Conservation (phyloP, 306 rosid species). For the Begonia masoniana region DNA sequence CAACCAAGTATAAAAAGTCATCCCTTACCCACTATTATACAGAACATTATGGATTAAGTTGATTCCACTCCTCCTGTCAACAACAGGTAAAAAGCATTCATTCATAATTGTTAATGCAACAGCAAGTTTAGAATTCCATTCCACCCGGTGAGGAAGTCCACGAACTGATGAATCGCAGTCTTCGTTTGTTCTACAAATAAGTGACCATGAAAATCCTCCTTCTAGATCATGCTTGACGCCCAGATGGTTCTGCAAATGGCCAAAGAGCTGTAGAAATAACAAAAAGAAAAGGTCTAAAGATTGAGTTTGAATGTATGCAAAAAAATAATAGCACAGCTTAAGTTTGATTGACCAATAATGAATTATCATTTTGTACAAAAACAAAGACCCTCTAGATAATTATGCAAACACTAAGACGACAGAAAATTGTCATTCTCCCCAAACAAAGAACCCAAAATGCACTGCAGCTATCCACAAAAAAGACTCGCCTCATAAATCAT, state of each 20-base stretch:
- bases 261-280: slow-evolving; percentile 56
- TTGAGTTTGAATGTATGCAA: no score
- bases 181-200: slow-evolving; percentile 60
- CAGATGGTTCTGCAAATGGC: slow-evolving; percentile 74
- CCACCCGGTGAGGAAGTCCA: slow-evolving; percentile 65
- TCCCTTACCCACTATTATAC: slow-evolving; percentile 79
- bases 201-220: slow-evolving; percentile 89
- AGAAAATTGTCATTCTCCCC: no score
- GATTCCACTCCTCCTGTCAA: slow-evolving; percentile 95
- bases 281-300: background rate
- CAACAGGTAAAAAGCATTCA: slow-evolving; percentile 89
- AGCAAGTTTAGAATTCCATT: slow-evolving; percentile 89
- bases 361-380: no score
- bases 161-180: slow-evolving; percentile 48
- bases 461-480: slow-evolving; percentile 40
- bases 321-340: no score
- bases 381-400: no score
- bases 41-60: slow-evolving; percentile 76
- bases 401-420: no score
- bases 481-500: no score
- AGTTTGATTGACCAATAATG: no score
- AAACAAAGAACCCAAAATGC: background rate
- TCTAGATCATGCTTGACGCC: slow-evolving; percentile 86
- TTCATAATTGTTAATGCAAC: slow-evolving; percentile 91
- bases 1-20: no score